phyloP scores from a whole-genome alignment of 495 filamentous ascomycete genomes.

The Astrothelium subdiscretum region DNA sequence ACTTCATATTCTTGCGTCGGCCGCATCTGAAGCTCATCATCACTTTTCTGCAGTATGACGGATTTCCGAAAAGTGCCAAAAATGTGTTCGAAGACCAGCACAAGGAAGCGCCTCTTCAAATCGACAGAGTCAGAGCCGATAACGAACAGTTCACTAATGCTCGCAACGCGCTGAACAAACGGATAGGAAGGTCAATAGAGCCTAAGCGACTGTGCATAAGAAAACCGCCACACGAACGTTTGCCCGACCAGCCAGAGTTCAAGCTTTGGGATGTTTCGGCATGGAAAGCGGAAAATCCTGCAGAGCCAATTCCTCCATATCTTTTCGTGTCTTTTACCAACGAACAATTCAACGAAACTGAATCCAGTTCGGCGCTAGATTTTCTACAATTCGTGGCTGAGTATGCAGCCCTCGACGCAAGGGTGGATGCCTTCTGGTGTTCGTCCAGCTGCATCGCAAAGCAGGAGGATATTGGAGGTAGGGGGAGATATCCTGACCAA shows the following conservation, averaged over 20 bases:
- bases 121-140: background rate
- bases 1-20: background rate
- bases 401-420: constrained; percentile 23
- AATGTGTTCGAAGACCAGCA: constrained; percentile 14
- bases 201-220: background rate
- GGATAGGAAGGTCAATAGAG: constrained; percentile 4
- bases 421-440: constrained; percentile 28
- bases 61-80: constrained; percentile 18
- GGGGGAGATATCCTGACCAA: background rate
- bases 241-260: background rate
- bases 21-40: background rate
- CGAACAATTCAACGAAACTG: constrained; percentile 18
- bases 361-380: constrained; percentile 10
- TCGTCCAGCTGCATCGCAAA: constrained; percentile 11
- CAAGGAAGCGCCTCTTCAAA: constrained; percentile 1
- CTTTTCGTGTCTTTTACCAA: constrained; percentile 23
- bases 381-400: constrained; percentile 18
- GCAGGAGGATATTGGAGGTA: constrained; percentile 11
- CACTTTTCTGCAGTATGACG: constrained; percentile 6
- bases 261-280: constrained; percentile 13
- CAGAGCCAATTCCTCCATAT: constrained; percentile 13
- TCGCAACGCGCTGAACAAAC: constrained; percentile 10
- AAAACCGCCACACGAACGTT: background rate
- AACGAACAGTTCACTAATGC: constrained; percentile 3
- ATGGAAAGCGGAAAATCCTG: background rate